These are phyloP conservation scores for Yamadazyma philogaea DNA, from an alignment of 805 yeast species.

Conservation along the genomic window DNA sequence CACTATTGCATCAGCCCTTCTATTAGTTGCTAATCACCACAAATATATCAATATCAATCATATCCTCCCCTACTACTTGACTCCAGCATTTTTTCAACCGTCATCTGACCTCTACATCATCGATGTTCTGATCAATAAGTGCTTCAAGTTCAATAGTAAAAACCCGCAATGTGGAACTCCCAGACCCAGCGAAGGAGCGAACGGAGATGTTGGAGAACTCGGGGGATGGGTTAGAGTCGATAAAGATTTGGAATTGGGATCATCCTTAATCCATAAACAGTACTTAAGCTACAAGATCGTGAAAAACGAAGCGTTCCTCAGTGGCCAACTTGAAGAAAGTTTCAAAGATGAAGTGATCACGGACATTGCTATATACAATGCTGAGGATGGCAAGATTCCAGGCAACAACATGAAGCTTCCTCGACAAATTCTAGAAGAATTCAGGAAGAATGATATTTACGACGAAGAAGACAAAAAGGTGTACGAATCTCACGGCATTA, in stretches of 20 bases:
- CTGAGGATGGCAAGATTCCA: slow-evolving; percentile 31
- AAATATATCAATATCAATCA: slow-evolving; percentile 26
- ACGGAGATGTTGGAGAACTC: slow-evolving; percentile 21
- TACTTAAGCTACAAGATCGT: slow-evolving; percentile 36
- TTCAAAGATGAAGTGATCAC: slow-evolving; percentile 32
- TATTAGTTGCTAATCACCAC: slow-evolving; percentile 39
- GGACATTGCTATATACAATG: slow-evolving; percentile 37
- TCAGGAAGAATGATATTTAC: slow-evolving; percentile 23
- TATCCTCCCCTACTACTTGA: slow-evolving; percentile 26
- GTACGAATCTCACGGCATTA: slow-evolving; percentile 9
- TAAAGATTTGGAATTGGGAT: slow-evolving; percentile 47
- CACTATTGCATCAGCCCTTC: slow-evolving; percentile 19
- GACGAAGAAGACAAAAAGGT: slow-evolving; percentile 25
- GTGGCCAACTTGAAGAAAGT: slow-evolving; percentile 8
- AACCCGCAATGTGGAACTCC: slow-evolving; percentile 28
- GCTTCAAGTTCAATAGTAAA: slow-evolving; percentile 21
- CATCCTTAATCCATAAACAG: slow-evolving; percentile 41
- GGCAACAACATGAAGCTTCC: slow-evolving; percentile 37
- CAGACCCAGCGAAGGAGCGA: slow-evolving; percentile 17
- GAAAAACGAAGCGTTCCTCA: slow-evolving; percentile 18
- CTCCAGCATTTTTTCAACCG: slow-evolving; percentile 42
- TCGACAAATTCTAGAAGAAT: slow-evolving; percentile 25
- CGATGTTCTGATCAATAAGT: slow-evolving; percentile 40
- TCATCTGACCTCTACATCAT: slow-evolving; percentile 35
- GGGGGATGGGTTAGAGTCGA: slow-evolving; percentile 43